Evolutionary conservation across 2,329 filamentous ascomycete genomes (phyloP).

Genomic region (Helotiales sp.): DNA sequence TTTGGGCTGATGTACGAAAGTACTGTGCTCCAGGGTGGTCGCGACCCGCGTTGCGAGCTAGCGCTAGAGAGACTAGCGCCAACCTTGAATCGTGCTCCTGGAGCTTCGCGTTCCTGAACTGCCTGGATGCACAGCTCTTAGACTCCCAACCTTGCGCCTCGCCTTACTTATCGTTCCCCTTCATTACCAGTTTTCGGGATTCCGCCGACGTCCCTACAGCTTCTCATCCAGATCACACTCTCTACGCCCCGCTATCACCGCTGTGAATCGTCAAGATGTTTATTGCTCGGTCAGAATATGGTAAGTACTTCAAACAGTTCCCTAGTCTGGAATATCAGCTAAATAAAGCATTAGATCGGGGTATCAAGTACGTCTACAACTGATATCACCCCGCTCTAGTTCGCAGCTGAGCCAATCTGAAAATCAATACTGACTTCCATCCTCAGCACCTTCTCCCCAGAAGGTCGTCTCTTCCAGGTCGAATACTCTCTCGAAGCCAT

Average conservation of each 20-base stretch:
- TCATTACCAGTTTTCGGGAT: background rate
- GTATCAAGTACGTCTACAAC: constrained; percentile 76
- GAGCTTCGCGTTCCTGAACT: constrained; percentile 18
- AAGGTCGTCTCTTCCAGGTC: constrained; percentile 99
- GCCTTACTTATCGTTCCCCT: background rate
- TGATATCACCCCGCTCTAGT: background rate
- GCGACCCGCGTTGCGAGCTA: background rate
- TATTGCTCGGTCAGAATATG: constrained; percentile 99
- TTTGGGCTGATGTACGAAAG: no score
- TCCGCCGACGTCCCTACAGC: constrained; percentile 12
- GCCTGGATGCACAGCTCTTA: constrained; percentile 10
- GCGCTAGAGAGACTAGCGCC: no score
- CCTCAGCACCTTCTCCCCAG: constrained; percentile 93
- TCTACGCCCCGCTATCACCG: constrained; percentile 5
- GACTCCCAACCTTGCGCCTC: background rate
- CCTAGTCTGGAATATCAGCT: constrained; percentile 29
- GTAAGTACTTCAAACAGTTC: constrained; percentile 52
- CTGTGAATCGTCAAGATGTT: constrained; percentile 68
- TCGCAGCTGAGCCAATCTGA: background rate
- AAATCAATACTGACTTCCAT: background rate
- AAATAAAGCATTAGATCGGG: constrained; percentile 73
- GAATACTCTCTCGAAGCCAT: constrained; percentile 99
- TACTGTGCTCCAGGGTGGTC: no score
- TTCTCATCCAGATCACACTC: constrained; percentile 1
- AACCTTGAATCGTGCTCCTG: background rate